Conservation (phyloP, 2,329 filamentous ascomycete species). For the Metarhizium sp. region DNA sequence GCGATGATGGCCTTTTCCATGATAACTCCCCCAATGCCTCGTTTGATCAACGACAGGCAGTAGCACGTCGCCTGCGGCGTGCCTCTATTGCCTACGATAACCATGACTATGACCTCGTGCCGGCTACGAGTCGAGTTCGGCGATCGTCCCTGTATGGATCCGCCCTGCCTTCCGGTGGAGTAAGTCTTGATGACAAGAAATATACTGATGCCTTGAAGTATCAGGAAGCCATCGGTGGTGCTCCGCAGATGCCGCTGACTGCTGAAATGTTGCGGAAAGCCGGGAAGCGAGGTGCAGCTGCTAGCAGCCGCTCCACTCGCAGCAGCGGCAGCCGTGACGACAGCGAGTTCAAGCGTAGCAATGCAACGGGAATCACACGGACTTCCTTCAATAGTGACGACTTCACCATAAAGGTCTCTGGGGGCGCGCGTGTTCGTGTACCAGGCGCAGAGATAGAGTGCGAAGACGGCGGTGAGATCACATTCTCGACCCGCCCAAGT, state of each 20-base stretch:
- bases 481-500: constrained; percentile 31
- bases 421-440: constrained; percentile 45
- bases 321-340: constrained; percentile 54
- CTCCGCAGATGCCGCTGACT: constrained; percentile 39
- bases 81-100: constrained; percentile 27
- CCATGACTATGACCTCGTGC: constrained; percentile 30
- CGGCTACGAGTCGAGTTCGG: constrained; percentile 24
- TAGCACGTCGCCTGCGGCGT: constrained; percentile 25
- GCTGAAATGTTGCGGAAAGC: constrained; percentile 45
- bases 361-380: constrained; percentile 51
- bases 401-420: constrained; percentile 51
- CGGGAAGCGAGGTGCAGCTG: constrained; percentile 32
- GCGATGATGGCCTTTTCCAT: constrained; percentile 26
- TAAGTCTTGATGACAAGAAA: constrained; percentile 27
- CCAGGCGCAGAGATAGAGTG: constrained; percentile 50
- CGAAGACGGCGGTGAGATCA: constrained; percentile 50
- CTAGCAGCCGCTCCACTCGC: constrained; percentile 46
- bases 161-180: constrained; percentile 22
- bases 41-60: constrained; percentile 22
- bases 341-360: constrained; percentile 53
- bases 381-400: constrained; percentile 43
- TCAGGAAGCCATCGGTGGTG: constrained; percentile 42
- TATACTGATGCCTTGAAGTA: constrained; percentile 33
- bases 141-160: constrained; percentile 32
- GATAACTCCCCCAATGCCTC: constrained; percentile 26